Evolutionary conservation across 257 asterid species (phyloP).

Genomic region (Penstemon eatonii): DNA sequence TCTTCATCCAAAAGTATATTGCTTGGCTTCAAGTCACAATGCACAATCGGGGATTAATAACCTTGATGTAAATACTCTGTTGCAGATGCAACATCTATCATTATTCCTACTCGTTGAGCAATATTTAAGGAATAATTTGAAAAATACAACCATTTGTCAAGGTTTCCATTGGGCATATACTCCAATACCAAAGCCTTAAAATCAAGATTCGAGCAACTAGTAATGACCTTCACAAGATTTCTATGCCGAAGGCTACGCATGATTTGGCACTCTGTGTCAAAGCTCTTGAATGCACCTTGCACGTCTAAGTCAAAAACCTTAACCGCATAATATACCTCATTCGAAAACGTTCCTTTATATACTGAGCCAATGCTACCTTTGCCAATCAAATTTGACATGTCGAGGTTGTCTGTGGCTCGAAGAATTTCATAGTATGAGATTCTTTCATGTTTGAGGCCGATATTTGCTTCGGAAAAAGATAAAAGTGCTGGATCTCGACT

Average conservation of each 20-base stretch:
- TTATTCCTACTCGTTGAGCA: not conserved
- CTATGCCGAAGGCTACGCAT: conserved; percentile 15
- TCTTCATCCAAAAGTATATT: conserved; percentile 31
- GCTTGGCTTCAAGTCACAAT: conserved; percentile 45
- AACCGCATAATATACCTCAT: not conserved
- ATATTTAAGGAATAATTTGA: not conserved
- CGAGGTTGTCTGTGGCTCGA: conserved; percentile 12
- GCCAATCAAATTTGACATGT: conserved; percentile 3
- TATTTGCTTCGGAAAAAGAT: not conserved
- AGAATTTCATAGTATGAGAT: conserved; percentile 16
- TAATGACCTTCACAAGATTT: conserved; percentile 17
- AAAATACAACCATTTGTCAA: conserved; percentile 17
- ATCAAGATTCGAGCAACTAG: conserved; percentile 11
- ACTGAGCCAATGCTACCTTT: conserved; percentile 16
- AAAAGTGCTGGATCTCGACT: too few species aligned
- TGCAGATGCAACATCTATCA: conserved; percentile 20
- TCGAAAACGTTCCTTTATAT: conserved; percentile 1
- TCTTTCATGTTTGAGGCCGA: not conserved
- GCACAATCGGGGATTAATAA: conserved; percentile 27
- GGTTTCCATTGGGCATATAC: conserved; percentile 18
- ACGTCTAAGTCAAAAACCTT: conserved; percentile 15
- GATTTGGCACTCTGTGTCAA: conserved; percentile 15
- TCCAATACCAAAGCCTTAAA: conserved; percentile 24
- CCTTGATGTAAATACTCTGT: conserved; percentile 15
- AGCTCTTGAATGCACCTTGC: conserved; percentile 12